Evolutionary conservation across 1,284 basidiomycete species (phyloP), one percentile per base, ranked within the genome.

Genomic region (Meira miltonrushii): DNA sequence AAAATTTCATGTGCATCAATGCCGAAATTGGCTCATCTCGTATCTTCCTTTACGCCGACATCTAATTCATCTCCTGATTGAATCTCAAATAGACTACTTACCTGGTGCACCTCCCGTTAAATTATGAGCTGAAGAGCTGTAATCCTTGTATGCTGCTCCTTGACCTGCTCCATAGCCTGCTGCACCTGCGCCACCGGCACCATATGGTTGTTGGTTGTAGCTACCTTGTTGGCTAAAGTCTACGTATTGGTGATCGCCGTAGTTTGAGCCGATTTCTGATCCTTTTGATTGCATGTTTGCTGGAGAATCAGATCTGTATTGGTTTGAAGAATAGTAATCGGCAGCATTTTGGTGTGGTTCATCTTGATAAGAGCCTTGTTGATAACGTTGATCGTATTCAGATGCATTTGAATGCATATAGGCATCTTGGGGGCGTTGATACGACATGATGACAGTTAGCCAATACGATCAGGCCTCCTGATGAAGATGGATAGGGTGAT

Each of bases 381-480:
- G 66, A 59, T 72, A 72, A 15, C 64, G 62, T 58, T 72, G 68
- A 57, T 74, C 70, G 69, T 65, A 74, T 49, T 72, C 70, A 40
- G 71, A 72, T 17, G 68, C 72, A 51, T 74, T 74, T 46, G 71
- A 72, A 56, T 74, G 72, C 11, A 66, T 67, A 58, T 74, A 74
- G 10, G 67, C 57, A 46, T 74, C 70, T 40, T 72, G 63, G 9
- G 72, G 72, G 28, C 64, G 70, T 54, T 63, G 58, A 51, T 72
- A 72, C 39, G 67, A 66, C 71, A 70, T 69, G n/a, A n/a, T n/a
- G n/a, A n/a, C n/a, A n/a, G n/a, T 33, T 33, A 33, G 28, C 8
- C 28, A 33, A 33, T 33, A 33, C 28, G 28, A 33, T 33, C 28
- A 33, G 28, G 8, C 28, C 28, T 33, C 28, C 28, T 33, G 8